These are phyloP conservation scores for Xylaria polymorpha DNA, from an alignment of 2,329 filamentous ascomycete species.

Conservation along the genomic window DNA sequence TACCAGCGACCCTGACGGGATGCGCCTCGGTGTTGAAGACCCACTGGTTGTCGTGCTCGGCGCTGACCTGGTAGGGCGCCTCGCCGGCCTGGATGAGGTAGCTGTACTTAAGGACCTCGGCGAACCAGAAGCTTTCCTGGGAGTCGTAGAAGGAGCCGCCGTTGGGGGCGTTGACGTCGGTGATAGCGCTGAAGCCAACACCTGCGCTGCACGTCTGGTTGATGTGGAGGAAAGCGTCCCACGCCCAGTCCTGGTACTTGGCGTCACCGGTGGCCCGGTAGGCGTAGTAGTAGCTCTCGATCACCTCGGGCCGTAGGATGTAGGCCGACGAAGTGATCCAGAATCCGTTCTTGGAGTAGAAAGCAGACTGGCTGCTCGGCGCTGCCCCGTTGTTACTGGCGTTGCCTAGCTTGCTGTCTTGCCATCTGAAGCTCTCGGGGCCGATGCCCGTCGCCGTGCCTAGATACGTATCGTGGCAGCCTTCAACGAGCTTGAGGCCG, in stretches of 20 bases:
- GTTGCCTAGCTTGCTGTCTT: slow-evolving; percentile 55
- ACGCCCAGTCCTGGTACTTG: slow-evolving; percentile 86
- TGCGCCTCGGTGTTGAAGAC: slow-evolving; percentile 63
- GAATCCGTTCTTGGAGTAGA: slow-evolving; percentile 77
- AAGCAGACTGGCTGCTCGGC: slow-evolving; percentile 61
- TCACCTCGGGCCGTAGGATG: slow-evolving; percentile 80
- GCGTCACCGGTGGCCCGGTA: slow-evolving; percentile 80
- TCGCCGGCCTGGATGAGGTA: slow-evolving; percentile 78
- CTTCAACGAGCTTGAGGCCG: slow-evolving; percentile 76
- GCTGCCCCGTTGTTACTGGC: slow-evolving; percentile 55
- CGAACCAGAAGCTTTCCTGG: slow-evolving; percentile 90
- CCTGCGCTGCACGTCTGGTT: slow-evolving; percentile 70
- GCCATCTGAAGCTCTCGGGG: slow-evolving; percentile 77
- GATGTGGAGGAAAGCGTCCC: slow-evolving; percentile 79
- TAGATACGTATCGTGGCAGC: slow-evolving; percentile 79
- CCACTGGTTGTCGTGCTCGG: slow-evolving; percentile 59
- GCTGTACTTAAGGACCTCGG: slow-evolving; percentile 86
- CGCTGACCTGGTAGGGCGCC: slow-evolving; percentile 62
- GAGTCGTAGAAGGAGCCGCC: slow-evolving; percentile 74
- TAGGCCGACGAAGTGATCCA: slow-evolving; percentile 73
- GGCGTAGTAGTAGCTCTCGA: slow-evolving; percentile 89
- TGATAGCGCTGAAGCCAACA: slow-evolving; percentile 74
- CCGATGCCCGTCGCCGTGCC: slow-evolving; percentile 78
- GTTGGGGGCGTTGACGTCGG: slow-evolving; percentile 70
- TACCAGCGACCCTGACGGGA: slow-evolving; percentile 47